These are phyloP conservation scores for Alnus glutinosa DNA, from an alignment of 306 rosid genomes.

Conservation along the genomic window DNA sequence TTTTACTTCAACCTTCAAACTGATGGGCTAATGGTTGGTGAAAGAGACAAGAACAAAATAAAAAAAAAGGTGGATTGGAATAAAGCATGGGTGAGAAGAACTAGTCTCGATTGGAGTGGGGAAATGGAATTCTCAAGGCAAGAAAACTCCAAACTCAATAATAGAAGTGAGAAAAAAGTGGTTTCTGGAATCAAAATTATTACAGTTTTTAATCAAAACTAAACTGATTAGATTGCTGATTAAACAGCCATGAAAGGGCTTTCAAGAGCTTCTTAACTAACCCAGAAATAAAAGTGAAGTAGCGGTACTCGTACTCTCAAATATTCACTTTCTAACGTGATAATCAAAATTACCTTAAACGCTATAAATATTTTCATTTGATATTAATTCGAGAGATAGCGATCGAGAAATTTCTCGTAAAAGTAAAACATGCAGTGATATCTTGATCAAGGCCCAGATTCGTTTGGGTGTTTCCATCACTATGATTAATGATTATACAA, in stretches of 20 bases:
- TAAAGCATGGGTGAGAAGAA: not conserved
- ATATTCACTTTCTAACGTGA: too few species aligned
- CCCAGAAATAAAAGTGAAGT: too few species aligned
- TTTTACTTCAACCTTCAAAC: not conserved
- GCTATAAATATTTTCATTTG: too few species aligned
- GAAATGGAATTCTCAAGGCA: slow-evolving; percentile 14
- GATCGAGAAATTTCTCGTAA: too few species aligned
- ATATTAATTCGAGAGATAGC: too few species aligned
- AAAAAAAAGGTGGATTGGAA: slow-evolving; percentile 12
- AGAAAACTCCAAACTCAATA: slow-evolving; percentile 22
- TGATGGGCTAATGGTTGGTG: not conserved
- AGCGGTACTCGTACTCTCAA: too few species aligned
- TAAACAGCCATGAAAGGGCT: not conserved
- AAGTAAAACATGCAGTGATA: too few species aligned
- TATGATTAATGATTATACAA: not conserved
- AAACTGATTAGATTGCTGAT: not conserved
- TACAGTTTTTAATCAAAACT: not conserved
- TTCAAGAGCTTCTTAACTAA: not conserved
- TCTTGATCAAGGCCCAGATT: not conserved
- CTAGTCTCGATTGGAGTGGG: too few species aligned
- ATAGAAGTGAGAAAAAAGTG: slow-evolving; percentile 7
- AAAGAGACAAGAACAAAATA: slow-evolving; percentile 24
- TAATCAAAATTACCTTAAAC: too few species aligned
- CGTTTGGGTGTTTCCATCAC: not conserved
- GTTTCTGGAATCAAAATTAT: not conserved